Evolutionary conservation across 768 basidiomycete species (phyloP).

Genomic region (Amanita muscaria): DNA sequence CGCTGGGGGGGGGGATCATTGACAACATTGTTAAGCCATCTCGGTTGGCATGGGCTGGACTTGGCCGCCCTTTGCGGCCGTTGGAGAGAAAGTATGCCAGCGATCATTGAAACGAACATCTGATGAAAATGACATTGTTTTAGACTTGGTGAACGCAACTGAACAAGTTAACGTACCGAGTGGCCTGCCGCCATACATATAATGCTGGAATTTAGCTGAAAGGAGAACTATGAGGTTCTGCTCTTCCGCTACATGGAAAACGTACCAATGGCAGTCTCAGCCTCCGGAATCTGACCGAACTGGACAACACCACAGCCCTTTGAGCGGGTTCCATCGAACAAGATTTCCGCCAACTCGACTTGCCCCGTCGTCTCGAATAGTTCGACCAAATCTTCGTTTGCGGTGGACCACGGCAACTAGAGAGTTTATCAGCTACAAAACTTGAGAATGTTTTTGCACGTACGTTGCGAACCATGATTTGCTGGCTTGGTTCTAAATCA

Average conservation of each 20-base stretch:
- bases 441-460: slow-evolving; percentile 28
- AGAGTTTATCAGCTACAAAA: slow-evolving; percentile 5
- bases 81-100: slow-evolving; percentile 88
- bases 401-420: slow-evolving; percentile 97
- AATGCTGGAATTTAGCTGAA: slow-evolving; percentile 86
- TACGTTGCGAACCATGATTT: slow-evolving; percentile 98
- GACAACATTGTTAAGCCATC: slow-evolving; percentile 3
- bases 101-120: slow-evolving; percentile 94
- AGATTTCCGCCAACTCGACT: slow-evolving; percentile 89
- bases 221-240: neutral
- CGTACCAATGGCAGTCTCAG: slow-evolving; percentile 88
- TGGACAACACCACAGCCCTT: slow-evolving; percentile 97
- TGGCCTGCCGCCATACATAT: slow-evolving; percentile 90
- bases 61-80: slow-evolving; percentile 83
- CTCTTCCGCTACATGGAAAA: slow-evolving; percentile 1
- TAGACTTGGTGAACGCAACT: slow-evolving; percentile 3
- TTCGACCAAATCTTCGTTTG: slow-evolving; percentile 97
- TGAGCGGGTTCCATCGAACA: slow-evolving; percentile 86
- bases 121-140: slow-evolving; percentile 16
- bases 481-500: slow-evolving; percentile 83
- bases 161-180: slow-evolving; percentile 42
- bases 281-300: slow-evolving; percentile 79
- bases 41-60: slow-evolving; percentile 60
- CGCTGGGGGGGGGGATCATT: no score
- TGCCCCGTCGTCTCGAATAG: slow-evolving; percentile 96